phyloP scores from a whole-genome alignment of 805 yeast species.

The Zygotorulaspora florentina region DNA sequence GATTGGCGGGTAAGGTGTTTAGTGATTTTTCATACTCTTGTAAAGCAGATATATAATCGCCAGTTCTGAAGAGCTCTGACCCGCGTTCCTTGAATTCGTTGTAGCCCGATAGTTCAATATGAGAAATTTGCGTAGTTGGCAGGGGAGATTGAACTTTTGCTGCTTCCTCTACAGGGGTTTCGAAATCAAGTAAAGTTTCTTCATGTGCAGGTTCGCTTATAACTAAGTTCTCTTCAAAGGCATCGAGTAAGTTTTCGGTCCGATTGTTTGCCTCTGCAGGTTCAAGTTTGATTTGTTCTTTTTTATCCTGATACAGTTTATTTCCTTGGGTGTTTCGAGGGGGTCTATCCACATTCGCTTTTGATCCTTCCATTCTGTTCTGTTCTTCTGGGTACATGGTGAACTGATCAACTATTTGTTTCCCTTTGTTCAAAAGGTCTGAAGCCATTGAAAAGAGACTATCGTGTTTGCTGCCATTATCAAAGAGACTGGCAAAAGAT shows the following conservation, averaged over 20 bases:
- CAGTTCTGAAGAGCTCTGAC: slow-evolving; percentile 62
- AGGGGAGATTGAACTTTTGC: not conserved
- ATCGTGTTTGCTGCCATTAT: slow-evolving; percentile 3
- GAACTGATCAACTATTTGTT: slow-evolving; percentile 28
- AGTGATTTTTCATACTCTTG: slow-evolving; percentile 54
- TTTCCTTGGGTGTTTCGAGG: not conserved
- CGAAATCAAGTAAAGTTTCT: slow-evolving; percentile 20
- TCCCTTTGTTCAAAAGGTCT: slow-evolving; percentile 31
- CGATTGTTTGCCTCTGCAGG: not conserved
- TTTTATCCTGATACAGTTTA: not conserved
- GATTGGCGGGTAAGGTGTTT: slow-evolving; percentile 56
- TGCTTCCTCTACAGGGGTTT: slow-evolving; percentile 1
- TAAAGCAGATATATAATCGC: slow-evolving; percentile 71
- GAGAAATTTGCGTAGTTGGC: slow-evolving; percentile 20
- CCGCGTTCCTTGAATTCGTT: slow-evolving; percentile 53
- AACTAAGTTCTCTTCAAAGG: slow-evolving; percentile 7
- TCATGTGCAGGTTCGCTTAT: not conserved
- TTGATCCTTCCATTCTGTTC: slow-evolving; percentile 12
- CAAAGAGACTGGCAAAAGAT: slow-evolving; percentile 1
- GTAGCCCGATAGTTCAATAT: slow-evolving; percentile 37
- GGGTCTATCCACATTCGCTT: not conserved
- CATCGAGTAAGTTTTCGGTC: slow-evolving; percentile 7
- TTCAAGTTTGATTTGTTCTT: not conserved
- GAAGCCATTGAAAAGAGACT: slow-evolving; percentile 27
- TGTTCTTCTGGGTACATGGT: slow-evolving; percentile 24